phyloP scores from a whole-genome alignment of 192 early-diverging fungal genomes.

The Diversispora epigaea region DNA sequence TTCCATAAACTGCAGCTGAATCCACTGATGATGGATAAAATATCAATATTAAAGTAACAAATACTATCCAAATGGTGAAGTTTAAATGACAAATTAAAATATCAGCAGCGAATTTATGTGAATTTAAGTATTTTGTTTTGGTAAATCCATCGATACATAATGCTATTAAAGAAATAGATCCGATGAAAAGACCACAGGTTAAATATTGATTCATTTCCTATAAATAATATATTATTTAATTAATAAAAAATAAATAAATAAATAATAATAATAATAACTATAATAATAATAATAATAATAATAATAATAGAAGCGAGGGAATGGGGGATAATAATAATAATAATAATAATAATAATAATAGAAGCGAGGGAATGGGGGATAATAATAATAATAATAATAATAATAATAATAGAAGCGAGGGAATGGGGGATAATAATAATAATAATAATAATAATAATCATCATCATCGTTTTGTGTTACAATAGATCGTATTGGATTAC shows the following conservation, averaged over 20 bases:
- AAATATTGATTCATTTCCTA: conserved; percentile 30
- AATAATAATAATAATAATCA: too few species aligned
- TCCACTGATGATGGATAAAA: conserved; percentile 20
- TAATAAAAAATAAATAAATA: neutral
- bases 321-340: too few species aligned
- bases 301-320: too few species aligned
- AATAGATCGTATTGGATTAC: too few species aligned
- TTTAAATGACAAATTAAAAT: conserved; percentile 20
- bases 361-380: too few species aligned
- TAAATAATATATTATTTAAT: neutral
- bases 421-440: too few species aligned
- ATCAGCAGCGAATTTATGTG: neutral
- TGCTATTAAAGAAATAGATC: neutral
- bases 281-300: neutral
- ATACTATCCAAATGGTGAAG: conserved; percentile 21
- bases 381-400: too few species aligned
- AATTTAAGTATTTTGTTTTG: neutral
- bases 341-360: neutral
- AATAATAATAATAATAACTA: neutral
- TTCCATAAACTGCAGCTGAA: neutral
- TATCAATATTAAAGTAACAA: conserved; percentile 16
- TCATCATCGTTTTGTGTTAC: too few species aligned
- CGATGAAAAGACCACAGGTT: conserved; percentile 15
- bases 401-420: too few species aligned
- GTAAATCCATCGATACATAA: conserved; percentile 27